Evolutionary conservation across 2,329 filamentous ascomycete species (phyloP).

Genomic region (Metarhizium humberi): DNA sequence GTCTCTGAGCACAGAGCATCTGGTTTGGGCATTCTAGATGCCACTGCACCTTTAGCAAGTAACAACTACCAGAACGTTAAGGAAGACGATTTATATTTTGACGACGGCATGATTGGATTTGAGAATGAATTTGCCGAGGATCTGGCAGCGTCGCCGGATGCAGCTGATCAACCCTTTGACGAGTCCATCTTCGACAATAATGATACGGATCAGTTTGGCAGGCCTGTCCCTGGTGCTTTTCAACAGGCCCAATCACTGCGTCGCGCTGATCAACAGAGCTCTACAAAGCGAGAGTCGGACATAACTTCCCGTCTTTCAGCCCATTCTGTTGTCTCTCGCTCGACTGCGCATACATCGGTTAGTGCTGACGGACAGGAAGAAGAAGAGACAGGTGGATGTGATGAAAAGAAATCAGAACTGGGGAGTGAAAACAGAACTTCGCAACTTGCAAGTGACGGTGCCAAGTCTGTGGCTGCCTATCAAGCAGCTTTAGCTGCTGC

Average conservation of each 20-base stretch:
- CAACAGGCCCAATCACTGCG: constrained; percentile 40
- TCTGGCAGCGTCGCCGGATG: constrained; percentile 29
- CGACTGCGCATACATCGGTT: constrained; percentile 45
- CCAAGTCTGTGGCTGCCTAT: constrained; percentile 49
- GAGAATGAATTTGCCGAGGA: constrained; percentile 37
- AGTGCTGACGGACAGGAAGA: constrained; percentile 19
- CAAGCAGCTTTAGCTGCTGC: constrained; percentile 79
- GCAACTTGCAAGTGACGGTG: constrained; percentile 6
- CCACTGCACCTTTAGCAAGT: constrained; percentile 13
- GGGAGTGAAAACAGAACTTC: background rate
- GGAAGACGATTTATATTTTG: constrained; percentile 61
- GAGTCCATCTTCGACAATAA: constrained; percentile 65
- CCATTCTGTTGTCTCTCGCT: constrained; percentile 32
- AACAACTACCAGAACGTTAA: constrained; percentile 6
- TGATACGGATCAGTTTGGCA: constrained; percentile 52
- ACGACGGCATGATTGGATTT: constrained; percentile 48
- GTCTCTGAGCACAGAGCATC: constrained; percentile 14
- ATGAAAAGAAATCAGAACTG: background rate
- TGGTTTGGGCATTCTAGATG: constrained; percentile 35
- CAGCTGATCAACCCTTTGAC: constrained; percentile 53
- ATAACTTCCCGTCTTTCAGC: constrained; percentile 34
- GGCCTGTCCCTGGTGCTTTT: constrained; percentile 50
- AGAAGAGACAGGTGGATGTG: background rate
- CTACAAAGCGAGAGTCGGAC: constrained; percentile 35
- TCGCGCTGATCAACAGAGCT: constrained; percentile 19